phyloP scores from a whole-genome alignment of 208 protist species.

The Phytomonas sp. region DNA sequence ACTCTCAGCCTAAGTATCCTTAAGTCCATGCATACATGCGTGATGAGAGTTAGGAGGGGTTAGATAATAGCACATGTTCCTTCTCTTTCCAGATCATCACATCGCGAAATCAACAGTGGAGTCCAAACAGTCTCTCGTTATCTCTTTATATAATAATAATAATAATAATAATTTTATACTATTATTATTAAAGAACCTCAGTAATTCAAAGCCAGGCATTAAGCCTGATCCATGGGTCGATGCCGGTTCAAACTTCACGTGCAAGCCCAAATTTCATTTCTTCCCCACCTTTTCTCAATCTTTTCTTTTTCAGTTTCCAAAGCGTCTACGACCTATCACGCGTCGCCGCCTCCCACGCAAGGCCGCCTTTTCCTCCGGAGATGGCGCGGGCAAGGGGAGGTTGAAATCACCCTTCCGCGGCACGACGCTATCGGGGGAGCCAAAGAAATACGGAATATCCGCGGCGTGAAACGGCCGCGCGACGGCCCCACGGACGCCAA shows the following conservation, averaged over 20 bases:
- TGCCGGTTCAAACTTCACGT: neutral
- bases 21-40: neutral
- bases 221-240: neutral
- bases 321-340: constrained; percentile 17
- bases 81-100: neutral
- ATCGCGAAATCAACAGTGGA: neutral
- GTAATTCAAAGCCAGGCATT: neutral
- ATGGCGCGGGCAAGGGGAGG: constrained; percentile 41
- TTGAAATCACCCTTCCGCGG: constrained; percentile 61
- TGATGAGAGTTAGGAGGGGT: neutral
- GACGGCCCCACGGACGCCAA: constrained; percentile 13
- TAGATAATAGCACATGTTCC: neutral
- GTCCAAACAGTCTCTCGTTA: neutral
- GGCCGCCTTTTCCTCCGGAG: constrained; percentile 29
- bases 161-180: constrained; percentile 14
- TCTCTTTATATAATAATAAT: constrained; percentile 3
- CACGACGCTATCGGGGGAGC: constrained; percentile 40
- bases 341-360: constrained; percentile 20
- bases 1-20: neutral
- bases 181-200: neutral
- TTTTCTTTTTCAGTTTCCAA: constrained; percentile 3
- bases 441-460: constrained; percentile 75
- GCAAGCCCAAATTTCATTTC: neutral
- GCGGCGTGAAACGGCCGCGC: constrained; percentile 32
- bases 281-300: constrained; percentile 1